Evolutionary conservation across 1,139 yeast genomes (phyloP).

Genomic region (Nematodospora anomalae): DNA sequence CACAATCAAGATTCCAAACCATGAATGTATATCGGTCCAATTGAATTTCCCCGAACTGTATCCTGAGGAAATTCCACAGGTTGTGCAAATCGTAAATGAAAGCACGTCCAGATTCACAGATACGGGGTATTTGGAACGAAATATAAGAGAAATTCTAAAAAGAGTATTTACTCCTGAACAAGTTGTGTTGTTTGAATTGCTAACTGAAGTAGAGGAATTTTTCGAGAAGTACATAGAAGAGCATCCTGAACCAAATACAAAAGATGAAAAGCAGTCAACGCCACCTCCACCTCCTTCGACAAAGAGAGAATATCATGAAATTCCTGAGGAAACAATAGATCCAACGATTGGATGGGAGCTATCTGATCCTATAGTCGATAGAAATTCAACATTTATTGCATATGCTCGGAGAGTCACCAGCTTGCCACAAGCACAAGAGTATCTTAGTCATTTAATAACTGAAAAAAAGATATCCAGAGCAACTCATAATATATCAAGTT

Average conservation of each 20-base stretch:
- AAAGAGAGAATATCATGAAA: not conserved
- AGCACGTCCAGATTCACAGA: slow-evolving; percentile 37
- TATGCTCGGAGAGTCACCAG: slow-evolving; percentile 62
- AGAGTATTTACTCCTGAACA: slow-evolving; percentile 54
- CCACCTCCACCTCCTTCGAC: slow-evolving; percentile 11
- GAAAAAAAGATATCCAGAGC: slow-evolving; percentile 72
- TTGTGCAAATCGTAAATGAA: slow-evolving; percentile 49
- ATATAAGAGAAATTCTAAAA: slow-evolving; percentile 50
- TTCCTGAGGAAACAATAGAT: slow-evolving; percentile 24
- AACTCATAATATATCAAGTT: slow-evolving; percentile 81
- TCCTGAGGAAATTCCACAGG: slow-evolving; percentile 63
- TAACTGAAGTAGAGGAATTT: slow-evolving; percentile 62
- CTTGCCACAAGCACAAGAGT: slow-evolving; percentile 62
- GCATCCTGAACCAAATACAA: slow-evolving; percentile 12
- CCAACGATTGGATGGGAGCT: slow-evolving; percentile 69
- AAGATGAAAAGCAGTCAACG: slow-evolving; percentile 2
- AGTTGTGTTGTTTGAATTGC: slow-evolving; percentile 78
- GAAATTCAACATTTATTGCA: slow-evolving; percentile 85
- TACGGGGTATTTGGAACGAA: slow-evolving; percentile 40
- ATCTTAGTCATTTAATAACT: slow-evolving; percentile 51
- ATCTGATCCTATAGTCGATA: slow-evolving; percentile 75
- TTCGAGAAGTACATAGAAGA: slow-evolving; percentile 36
- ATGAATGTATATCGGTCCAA: slow-evolving; percentile 56
- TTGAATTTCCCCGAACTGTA: slow-evolving; percentile 69
- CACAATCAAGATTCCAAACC: slow-evolving; percentile 62